A percentile compares a stretch with the other conserved stretches of the same genome.
Conservation (phyloP, 352 stramenopile species). For the Phytophthora fragariae region DNA sequence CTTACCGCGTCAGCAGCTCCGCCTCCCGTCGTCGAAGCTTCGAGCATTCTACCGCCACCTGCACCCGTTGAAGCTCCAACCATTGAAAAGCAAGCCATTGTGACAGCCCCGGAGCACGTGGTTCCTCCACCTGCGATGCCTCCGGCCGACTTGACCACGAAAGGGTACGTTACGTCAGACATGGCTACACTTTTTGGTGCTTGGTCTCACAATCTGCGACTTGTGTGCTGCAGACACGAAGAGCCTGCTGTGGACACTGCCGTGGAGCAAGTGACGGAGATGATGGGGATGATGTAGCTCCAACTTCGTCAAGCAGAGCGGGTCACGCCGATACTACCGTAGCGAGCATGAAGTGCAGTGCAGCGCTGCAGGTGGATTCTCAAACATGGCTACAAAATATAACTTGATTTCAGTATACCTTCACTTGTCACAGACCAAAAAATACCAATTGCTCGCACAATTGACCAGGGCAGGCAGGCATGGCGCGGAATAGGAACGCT, state of each 20-base stretch:
- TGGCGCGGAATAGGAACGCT: slow-evolving; percentile 35
- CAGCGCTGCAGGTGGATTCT: not conserved
- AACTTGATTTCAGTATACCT: slow-evolving; percentile 26
- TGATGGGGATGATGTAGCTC: slow-evolving; percentile 44
- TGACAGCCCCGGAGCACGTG: slow-evolving; percentile 45
- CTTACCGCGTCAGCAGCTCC: slow-evolving; percentile 12
- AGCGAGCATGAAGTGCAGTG: slow-evolving; percentile 1
- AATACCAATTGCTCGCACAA: not conserved
- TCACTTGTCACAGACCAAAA: slow-evolving; percentile 20
- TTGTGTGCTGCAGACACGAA: slow-evolving; percentile 14
- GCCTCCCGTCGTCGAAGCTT: slow-evolving; percentile 1
- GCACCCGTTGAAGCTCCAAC: slow-evolving; percentile 24
- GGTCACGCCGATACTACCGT: not conserved
- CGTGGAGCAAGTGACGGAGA: slow-evolving; percentile 42
- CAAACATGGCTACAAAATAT: slow-evolving; percentile 33
- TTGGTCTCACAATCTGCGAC: slow-evolving; percentile 15
- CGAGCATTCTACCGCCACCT: slow-evolving; percentile 20
- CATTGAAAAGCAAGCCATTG: slow-evolving; percentile 39
- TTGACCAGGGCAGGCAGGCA: not conserved
- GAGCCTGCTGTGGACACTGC: slow-evolving; percentile 23
- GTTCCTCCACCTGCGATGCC: slow-evolving; percentile 20
- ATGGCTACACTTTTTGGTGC: slow-evolving; percentile 23
- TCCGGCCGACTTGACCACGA: slow-evolving; percentile 27
- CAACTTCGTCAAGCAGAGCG: not conserved
- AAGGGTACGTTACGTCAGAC: slow-evolving; percentile 32